A percentile compares a stretch with the other conserved stretches of the same genome.
phyloP scores from a whole-genome alignment of 306 rosid genomes.

The Chamaecrista fasciculata region DNA sequence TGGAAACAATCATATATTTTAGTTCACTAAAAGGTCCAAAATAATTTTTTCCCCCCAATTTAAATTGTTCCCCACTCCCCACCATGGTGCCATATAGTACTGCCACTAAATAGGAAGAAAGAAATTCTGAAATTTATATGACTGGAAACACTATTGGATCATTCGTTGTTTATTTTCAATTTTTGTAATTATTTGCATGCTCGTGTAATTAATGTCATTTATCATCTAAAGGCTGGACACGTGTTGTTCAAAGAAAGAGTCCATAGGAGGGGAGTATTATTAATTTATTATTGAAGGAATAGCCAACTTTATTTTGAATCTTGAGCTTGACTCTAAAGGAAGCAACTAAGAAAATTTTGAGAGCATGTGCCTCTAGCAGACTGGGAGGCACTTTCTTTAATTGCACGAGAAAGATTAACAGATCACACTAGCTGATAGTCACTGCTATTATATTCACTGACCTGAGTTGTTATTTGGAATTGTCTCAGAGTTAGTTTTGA shows the following conservation, averaged over 20 bases:
- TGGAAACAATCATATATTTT: neutral
- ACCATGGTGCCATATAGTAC: neutral
- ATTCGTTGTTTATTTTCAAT: neutral
- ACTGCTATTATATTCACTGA: slow-evolving; percentile 10
- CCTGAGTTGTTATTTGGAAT: slow-evolving; percentile 28
- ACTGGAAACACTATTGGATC: neutral
- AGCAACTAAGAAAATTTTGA: neutral
- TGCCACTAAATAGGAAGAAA: slow-evolving; percentile 11
- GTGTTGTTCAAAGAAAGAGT: neutral
- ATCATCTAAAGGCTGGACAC: neutral
- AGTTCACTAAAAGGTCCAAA: neutral
- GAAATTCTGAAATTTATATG: slow-evolving; percentile 14
- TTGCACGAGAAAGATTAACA: neutral
- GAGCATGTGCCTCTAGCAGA: neutral
- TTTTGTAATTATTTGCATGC: slow-evolving; percentile 18
- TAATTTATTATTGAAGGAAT: slow-evolving; percentile 4
- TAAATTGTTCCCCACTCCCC: neutral
- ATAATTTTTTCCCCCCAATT: neutral
- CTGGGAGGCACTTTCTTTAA: slow-evolving; percentile 1
- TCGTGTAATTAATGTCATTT: neutral
- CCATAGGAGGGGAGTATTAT: slow-evolving; percentile 18
- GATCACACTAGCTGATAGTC: slow-evolving; percentile 21
- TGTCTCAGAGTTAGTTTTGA: slow-evolving; percentile 76
- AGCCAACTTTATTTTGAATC: neutral
- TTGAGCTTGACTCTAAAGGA: neutral